Evolutionary conservation across 73 alveolate species (phyloP), one percentile per base, ranked within the genome.

Genomic region (Blepharisma stoltei): DNA sequence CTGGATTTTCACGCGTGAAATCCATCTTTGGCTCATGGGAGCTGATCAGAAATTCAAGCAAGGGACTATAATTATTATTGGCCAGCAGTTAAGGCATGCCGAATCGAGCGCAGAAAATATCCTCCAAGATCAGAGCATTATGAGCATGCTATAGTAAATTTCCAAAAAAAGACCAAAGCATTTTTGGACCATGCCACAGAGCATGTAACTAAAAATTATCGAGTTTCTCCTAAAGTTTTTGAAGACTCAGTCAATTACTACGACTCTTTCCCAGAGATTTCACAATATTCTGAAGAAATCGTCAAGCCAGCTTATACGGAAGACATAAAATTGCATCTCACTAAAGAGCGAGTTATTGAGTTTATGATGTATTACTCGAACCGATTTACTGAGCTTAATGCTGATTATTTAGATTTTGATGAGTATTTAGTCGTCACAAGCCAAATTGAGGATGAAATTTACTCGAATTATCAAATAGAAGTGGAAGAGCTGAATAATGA

Each of bases 371-470:
- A 25, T 60, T 60, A 18, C 46, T 18, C 37, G 2, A 25, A 60
- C 2, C 14, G 23, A 20, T 25, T 60, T 14, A 60, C 0, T 8
- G 73, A 60, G 14, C 14, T 14, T 8, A 60, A 60, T 25, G 18
- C 37, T n/a, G 73, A 60, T 14, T 20, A 20, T 25, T 14, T 25
- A 8, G 73, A 60, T 18, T 14, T 60, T 25, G 73, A 60, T 25
- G 73, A 60, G 73, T 60, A 60, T 25, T 25, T 60, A 14, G 73
- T 60, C 5, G 46, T 25, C 46, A 60, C 73, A 60, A 60, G 73
- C 23, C 73, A 60, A 25, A 60, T 60, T 60, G 73, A 60, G 23
- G 73, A 60, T 60, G 73, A 60, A 38, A 60, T 60, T 9, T 60
- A 18, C 5, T 14, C n/a, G 45, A 25, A 60, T 18, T 25, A 60